Evolutionary conservation across 1,139 yeast genomes (phyloP), one percentile per base, ranked within the genome.

Genomic region (Arxiozyma slooffiae): DNA sequence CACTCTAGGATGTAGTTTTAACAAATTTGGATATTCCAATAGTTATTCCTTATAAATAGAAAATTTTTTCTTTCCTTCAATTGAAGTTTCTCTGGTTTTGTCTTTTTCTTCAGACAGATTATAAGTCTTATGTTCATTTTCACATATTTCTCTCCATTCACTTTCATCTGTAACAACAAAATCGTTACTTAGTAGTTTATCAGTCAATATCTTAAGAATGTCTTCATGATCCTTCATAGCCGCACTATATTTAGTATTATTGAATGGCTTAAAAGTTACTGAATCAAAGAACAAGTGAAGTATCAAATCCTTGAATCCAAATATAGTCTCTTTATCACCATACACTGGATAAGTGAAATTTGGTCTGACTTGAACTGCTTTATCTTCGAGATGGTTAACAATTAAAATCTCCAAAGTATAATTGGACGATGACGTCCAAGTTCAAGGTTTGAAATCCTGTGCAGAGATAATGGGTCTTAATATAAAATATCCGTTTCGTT

Each of bases 241-340:
- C 9, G 71, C 76, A 7, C 71, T 63, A 63, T 75, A 86, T 51
- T 76, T 76, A 49, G 83, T 79, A 51, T 79, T 80, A 37, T 81
- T 62, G 30, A 76, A 71, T 9, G 87, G 85, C 38, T 73, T 68
- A 60, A 82, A 69, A 0, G 82, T 76, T 14, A 69, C 60, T 14
- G 79, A 70, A 58, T 82, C 85, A 61, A 80, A 80, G 3, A 76
- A 79, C 23, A 82, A 60, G 55, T 68, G 58, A 52, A 81, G 76
- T 46, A 73, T 72, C 45, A 90, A 72, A 60, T 80, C 83, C 57
- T 82, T 76, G 64, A 80, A 94, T 1, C 99, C 99, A 64, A 81
- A 88, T 9, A 94, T 82, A 49, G 83, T 81, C 65, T 94, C 98
- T 1, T 88, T 76, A 51, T 89, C 96, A 9, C 97, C 97, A 71